Evolutionary conservation across 805 yeast genomes (phyloP), one percentile per base, ranked within the genome.

Genomic region (Wickerhamiella cacticola): DNA sequence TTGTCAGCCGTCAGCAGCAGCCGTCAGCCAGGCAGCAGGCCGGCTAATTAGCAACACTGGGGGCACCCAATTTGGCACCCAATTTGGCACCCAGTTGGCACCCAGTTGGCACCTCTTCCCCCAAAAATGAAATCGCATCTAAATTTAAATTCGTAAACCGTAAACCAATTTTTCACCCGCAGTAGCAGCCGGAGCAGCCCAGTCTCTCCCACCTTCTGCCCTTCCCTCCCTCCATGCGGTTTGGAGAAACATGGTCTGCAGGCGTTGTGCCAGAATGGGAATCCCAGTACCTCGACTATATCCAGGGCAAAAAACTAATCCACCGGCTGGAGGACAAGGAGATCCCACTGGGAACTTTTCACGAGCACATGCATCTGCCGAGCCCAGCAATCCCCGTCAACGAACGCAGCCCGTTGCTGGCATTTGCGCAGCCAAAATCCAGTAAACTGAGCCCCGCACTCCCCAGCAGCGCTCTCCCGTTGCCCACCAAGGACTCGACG

Each of bases 221-320:
- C 29, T 12, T 8, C 10, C 29, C 12, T 7, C 7, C 36, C 8
- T 33, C 15, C 19, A 44, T 44, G 47, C 40, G 41, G 19, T 44
- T 44, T 26, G 47, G 47, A 6, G 41, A 44, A n/a, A 44, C 47
- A 1, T 44, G 41, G 41, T 29, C 40, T 10, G 47, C 47, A 7
- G 53, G 52, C 10, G 34, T 49, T 2, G 66, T 69, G 5, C 73
- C 74, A 1, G 73, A 69, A 52, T 69, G 73, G 73, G 56, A 68
- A 34, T 54, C 61, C 42, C 69, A 66, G 51, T 69, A 69, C 49
- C 52, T 69, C 16, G 67, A 69, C 55, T 69, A 69, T 47, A 61
- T 61, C 47, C 58, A 56, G 9, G 82, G 82, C 36, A 78, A 78
- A 58, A 72, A 74, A 59, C 59, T 69, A 35, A 72, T 78, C 48